Conservation (phyloP, 1,284 basidiomycete genomes). For the Ganoderma leucocontextum region DNA sequence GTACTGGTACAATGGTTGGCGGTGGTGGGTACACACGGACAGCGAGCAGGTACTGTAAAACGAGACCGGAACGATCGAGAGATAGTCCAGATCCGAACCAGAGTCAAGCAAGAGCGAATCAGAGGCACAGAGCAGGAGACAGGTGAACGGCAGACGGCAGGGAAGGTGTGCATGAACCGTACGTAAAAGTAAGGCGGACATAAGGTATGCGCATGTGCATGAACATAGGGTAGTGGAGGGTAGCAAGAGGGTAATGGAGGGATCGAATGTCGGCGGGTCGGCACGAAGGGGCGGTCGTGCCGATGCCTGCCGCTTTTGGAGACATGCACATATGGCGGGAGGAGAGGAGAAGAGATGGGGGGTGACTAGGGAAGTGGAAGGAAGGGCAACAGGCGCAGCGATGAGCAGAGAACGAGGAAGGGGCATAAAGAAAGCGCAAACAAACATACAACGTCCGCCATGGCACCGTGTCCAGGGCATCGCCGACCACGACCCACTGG, state of each 20-base stretch:
- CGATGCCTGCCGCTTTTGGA: neutral
- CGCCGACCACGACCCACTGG: constrained; percentile 12
- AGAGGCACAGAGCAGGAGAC: neutral
- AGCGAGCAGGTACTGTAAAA: constrained; percentile 10
- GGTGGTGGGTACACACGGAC: constrained; percentile 21
- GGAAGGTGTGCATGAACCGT: neutral
- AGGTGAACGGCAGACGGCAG: neutral
- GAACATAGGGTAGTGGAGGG: neutral
- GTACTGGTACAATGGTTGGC: constrained; percentile 36
- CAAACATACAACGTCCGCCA: constrained; percentile 5
- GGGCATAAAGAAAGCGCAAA: neutral
- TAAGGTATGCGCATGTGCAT: neutral
- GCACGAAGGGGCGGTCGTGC: neutral
- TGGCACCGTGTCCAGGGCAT: constrained; percentile 2
- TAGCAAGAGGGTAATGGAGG: neutral
- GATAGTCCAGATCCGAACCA: constrained; percentile 5
- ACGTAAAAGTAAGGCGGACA: neutral
- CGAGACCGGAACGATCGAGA: neutral
- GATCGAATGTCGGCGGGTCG: neutral
- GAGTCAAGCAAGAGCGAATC: constrained; percentile 3
- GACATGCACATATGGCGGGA: neutral
- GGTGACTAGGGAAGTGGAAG: neutral
- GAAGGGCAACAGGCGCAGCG: neutral
- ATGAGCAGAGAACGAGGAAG: neutral
- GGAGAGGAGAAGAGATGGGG: neutral